phyloP scores from a whole-genome alignment of 225 moss, liverwort and hornwort genomes.

The Polytrichum commune region DNA sequence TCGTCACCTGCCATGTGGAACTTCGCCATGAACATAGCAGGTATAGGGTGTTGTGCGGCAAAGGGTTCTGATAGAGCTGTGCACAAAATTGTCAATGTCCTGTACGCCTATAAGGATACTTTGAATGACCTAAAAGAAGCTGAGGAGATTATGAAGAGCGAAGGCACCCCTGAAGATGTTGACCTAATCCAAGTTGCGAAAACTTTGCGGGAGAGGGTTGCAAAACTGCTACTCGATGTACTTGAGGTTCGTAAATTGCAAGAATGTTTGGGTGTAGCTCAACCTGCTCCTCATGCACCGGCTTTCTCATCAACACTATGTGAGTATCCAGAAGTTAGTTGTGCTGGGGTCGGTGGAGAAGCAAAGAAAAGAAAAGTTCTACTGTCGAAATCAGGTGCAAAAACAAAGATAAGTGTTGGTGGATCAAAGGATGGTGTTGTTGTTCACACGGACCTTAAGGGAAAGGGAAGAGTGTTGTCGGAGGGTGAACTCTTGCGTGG shows the following conservation, averaged over 20 bases:
- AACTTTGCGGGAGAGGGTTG: not conserved
- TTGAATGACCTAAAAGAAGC: conserved; percentile 1
- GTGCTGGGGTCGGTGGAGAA: no score
- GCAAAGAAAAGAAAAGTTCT: no score
- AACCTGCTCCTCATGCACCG: not conserved
- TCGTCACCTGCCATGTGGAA: no score
- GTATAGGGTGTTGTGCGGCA: not conserved
- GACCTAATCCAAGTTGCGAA: not conserved
- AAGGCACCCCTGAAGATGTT: not conserved
- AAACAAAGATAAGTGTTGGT: no score
- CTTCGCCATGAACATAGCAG: not conserved
- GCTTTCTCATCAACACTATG: not conserved
- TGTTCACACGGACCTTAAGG: not conserved
- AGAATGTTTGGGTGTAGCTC: not conserved
- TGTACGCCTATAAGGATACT: not conserved
- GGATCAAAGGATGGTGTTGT: not conserved
- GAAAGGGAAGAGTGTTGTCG: not conserved
- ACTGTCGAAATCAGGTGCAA: no score
- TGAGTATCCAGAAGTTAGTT: not conserved
- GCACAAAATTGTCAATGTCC: not conserved
- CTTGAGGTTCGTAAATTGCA: not conserved
- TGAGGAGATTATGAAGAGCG: not conserved
- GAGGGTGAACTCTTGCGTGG: not conserved
- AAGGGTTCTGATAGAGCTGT: not conserved
- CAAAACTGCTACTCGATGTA: not conserved